Percentiles rank a stretch among this genome's conserved stretches.
phyloP scores from a whole-genome alignment of 2,329 filamentous ascomycete species.

The Monosporascus cannonballus region DNA sequence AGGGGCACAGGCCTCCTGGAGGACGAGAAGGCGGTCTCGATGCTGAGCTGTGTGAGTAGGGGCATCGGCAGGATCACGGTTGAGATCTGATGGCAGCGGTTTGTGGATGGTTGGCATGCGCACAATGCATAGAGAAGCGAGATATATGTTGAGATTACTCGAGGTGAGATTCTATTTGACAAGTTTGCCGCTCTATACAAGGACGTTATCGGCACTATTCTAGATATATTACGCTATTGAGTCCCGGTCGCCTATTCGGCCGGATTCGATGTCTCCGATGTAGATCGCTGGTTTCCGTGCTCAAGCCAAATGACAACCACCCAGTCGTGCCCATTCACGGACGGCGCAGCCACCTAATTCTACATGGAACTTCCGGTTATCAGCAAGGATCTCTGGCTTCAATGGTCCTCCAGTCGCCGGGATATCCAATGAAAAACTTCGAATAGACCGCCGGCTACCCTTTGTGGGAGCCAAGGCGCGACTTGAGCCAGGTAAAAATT shows the following conservation, averaged over 20 bases:
- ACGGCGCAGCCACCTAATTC: no score
- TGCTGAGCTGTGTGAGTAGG: constrained; percentile 48
- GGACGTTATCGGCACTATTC: not conserved
- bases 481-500: not conserved
- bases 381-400: not conserved
- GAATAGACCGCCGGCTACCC: not conserved
- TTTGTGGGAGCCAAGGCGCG: not conserved
- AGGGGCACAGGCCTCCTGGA: constrained; percentile 40
- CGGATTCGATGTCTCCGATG: not conserved
- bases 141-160: not conserved
- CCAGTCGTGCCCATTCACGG: no score
- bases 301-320: constrained; percentile 27
- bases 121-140: not conserved
- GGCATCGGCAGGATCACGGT: constrained; percentile 43
- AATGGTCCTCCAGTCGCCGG: not conserved
- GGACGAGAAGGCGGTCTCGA: constrained; percentile 36
- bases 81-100: constrained; percentile 27
- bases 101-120: constrained; percentile 15
- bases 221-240: no score
- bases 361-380: no score
- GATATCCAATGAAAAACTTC: not conserved
- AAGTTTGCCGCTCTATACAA: not conserved
- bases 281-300: not conserved
- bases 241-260: not conserved
- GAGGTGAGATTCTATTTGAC: not conserved